Conservation (phyloP, 331 rosid genomes). For the Quercus lobata region DNA sequence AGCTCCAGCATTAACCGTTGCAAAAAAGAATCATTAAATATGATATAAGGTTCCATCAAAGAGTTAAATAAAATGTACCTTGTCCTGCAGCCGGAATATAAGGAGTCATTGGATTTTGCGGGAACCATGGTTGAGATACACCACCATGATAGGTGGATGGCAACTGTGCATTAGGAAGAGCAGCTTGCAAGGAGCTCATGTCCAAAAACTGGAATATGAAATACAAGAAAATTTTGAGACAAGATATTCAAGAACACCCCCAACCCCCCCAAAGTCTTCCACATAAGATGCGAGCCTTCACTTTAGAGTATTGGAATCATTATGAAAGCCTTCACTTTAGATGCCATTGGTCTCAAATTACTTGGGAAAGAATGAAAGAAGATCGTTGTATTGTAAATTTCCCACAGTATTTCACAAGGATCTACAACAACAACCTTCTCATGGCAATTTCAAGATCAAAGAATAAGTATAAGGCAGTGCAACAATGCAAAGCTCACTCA, state of each 20-base stretch:
- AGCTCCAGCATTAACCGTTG: not conserved
- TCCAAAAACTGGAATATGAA: slow-evolving; percentile 37
- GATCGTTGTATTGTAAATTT: too few relatives aligned
- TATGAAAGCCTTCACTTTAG: too few relatives aligned
- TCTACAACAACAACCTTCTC: too few relatives aligned
- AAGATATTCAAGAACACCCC: not conserved
- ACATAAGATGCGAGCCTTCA: not conserved
- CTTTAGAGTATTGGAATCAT: too few relatives aligned
- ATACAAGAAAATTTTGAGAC: not conserved
- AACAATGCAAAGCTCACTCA: too few relatives aligned
- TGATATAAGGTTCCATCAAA: not conserved
- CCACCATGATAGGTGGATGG: slow-evolving; percentile 33
- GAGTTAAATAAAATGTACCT: slow-evolving; percentile 24
- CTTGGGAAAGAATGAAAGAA: too few relatives aligned
- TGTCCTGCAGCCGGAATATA: slow-evolving; percentile 34
- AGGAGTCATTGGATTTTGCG: slow-evolving; percentile 32
- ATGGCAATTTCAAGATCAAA: too few relatives aligned
- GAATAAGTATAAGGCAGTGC: too few relatives aligned
- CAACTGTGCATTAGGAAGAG: slow-evolving; percentile 40
- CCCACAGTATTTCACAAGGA: too few relatives aligned
- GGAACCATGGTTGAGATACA: slow-evolving; percentile 45
- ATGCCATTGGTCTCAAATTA: too few relatives aligned
- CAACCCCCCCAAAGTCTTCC: not conserved
- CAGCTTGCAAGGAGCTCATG: slow-evolving; percentile 39
- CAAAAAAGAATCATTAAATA: not conserved